Conservation (phyloP, 108 stramenopile genomes). For the Skeletonema tropicum region DNA sequence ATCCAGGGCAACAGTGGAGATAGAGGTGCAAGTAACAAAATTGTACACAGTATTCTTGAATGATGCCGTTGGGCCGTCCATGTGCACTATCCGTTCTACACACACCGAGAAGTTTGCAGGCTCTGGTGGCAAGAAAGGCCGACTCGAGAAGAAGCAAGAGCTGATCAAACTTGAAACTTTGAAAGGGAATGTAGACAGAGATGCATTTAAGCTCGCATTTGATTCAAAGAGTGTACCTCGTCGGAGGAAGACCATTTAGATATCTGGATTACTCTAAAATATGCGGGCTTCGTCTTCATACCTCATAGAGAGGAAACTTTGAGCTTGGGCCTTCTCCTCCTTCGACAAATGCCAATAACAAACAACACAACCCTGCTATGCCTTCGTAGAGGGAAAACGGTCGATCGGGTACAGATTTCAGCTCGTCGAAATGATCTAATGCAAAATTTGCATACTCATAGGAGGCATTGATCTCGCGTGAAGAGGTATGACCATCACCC, state of each 20-base stretch:
- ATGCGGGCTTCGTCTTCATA: not conserved
- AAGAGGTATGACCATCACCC: not conserved
- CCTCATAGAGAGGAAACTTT: constrained; percentile 3
- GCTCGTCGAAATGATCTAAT: constrained; percentile 27
- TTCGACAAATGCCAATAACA: constrained; percentile 20
- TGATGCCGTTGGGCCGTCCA: not conserved
- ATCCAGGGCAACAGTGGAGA: not conserved
- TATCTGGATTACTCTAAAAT: not conserved
- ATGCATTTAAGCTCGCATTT: not conserved
- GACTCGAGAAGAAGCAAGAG: constrained; percentile 1
- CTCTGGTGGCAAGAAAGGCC: not conserved
- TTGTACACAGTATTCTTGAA: not conserved
- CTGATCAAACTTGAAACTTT: not conserved
- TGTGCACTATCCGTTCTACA: not conserved
- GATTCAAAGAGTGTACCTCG: not conserved
- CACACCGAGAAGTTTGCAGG: not conserved
- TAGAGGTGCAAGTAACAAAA: not conserved
- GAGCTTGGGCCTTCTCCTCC: not conserved
- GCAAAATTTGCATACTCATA: constrained; percentile 41
- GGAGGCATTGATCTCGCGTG: constrained; percentile 33
- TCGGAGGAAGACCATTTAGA: constrained; percentile 2
- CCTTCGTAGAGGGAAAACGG: constrained; percentile 64
- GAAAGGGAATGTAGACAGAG: not conserved
- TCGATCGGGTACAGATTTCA: constrained; percentile 45
- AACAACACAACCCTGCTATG: constrained; percentile 43